Evolutionary conservation across 2,329 filamentous ascomycete species (phyloP).

Genomic region (Apiospora aurea): DNA sequence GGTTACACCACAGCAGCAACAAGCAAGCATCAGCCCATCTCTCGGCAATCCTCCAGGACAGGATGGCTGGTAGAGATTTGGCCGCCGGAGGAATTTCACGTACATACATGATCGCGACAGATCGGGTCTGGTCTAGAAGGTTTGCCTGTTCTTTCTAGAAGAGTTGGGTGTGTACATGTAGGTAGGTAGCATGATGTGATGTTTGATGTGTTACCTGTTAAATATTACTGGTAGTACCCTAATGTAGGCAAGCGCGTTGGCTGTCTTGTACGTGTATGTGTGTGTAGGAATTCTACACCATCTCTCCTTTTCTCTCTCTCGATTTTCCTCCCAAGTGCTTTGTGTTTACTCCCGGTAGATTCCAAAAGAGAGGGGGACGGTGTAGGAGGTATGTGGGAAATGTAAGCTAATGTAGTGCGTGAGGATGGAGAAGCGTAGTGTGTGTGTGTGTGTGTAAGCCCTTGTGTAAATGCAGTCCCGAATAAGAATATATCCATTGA

Average conservation of each 20-base stretch:
- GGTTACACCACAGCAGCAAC: slow-evolving; percentile 6
- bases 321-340: background rate
- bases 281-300: background rate
- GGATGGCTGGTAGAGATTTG: background rate
- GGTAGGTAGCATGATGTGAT: background rate
- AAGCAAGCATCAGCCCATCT: background rate
- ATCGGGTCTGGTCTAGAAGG: slow-evolving; percentile 11
- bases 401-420: slow-evolving; percentile 12
- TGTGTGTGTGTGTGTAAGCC: background rate
- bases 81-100: background rate
- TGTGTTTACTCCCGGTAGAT: background rate
- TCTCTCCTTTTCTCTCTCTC: background rate
- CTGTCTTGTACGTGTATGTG: slow-evolving; percentile 3
- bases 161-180: background rate
- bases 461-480: slow-evolving; percentile 17
- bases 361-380: background rate
- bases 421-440: slow-evolving; percentile 7
- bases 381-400: slow-evolving; percentile 11
- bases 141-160: background rate
- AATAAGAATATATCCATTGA: slow-evolving; percentile 11
- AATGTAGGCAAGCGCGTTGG: slow-evolving; percentile 17
- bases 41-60: background rate
- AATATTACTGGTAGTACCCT: slow-evolving; percentile 20
- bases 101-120: slow-evolving; percentile 5
- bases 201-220: slow-evolving; percentile 15